phyloP scores from a whole-genome alignment of 768 basidiomycete species.

The Boletus vermiculosoides region DNA sequence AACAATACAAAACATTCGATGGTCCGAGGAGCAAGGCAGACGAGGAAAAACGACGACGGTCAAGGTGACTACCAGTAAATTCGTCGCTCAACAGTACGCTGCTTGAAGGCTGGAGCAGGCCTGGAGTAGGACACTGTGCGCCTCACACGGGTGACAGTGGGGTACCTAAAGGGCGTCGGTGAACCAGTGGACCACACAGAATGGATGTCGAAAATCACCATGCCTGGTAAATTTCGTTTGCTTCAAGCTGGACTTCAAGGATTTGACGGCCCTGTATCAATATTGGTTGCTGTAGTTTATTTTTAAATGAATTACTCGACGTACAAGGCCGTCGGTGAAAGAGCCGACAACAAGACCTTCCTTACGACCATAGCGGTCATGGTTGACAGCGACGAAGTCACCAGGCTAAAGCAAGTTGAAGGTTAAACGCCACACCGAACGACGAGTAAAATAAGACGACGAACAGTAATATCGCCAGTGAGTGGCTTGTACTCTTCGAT shows the following conservation, averaged over 20 bases:
- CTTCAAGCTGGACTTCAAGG: conserved; percentile 78
- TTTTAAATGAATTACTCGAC: conserved; percentile 25
- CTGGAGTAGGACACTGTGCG: conserved; percentile 66
- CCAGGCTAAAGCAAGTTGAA: conserved; percentile 51
- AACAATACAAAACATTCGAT: conserved; percentile 35
- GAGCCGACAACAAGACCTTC: conserved; percentile 83
- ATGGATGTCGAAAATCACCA: conserved; percentile 41
- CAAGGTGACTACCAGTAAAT: conserved; percentile 62
- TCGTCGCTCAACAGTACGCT: conserved; percentile 67
- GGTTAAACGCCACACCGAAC: background rate
- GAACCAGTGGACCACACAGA: background rate
- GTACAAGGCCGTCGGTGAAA: conserved; percentile 65
- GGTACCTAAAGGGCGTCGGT: conserved; percentile 50
- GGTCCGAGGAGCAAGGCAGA: conserved; percentile 13
- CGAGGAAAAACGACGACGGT: background rate
- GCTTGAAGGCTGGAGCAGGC: conserved; percentile 41
- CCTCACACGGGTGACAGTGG: conserved; percentile 73
- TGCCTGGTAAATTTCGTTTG: conserved; percentile 63
- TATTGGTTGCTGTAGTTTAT: background rate
- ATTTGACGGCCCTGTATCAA: conserved; percentile 70
- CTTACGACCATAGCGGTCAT: conserved; percentile 57
- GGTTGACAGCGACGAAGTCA: conserved; percentile 76
- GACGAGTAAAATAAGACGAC: conserved; percentile 6
- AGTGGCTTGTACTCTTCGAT: conserved; percentile 29
- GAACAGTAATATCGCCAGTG: conserved; percentile 39